These are phyloP conservation scores for Dioscorea cayenensis DNA, from an alignment of 116 monocot species.

Conservation along the genomic window DNA sequence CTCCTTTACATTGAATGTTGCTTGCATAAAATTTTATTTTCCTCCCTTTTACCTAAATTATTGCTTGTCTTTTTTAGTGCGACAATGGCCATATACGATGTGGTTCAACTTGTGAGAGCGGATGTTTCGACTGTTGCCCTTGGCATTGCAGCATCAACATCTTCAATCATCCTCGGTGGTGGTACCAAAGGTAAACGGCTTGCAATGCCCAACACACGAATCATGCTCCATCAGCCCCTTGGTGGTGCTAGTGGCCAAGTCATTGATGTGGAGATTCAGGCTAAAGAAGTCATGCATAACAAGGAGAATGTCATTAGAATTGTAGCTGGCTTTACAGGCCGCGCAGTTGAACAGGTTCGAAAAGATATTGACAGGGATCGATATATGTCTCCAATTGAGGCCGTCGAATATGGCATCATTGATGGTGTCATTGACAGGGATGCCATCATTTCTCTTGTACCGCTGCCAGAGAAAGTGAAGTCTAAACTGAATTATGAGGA, in stretches of 20 bases:
- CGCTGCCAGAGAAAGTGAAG: constrained; percentile 66
- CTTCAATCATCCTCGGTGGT: constrained; percentile 76
- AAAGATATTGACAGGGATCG: constrained; percentile 88
- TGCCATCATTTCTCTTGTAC: constrained; percentile 63
- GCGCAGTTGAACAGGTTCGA: constrained; percentile 63
- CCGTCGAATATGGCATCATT: constrained; percentile 88
- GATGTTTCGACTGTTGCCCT: constrained; percentile 81
- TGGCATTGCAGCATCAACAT: constrained; percentile 76
- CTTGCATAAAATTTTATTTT: not conserved
- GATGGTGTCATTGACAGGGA: constrained; percentile 83
- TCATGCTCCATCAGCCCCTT: constrained; percentile 94
- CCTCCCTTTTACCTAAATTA: not conserved
- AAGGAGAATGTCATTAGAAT: constrained; percentile 61
- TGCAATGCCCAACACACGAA: constrained; percentile 83
- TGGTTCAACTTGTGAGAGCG: constrained; percentile 77
- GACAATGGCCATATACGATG: constrained; percentile 88
- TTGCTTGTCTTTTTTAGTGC: constrained; percentile 39
- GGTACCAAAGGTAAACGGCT: constrained; percentile 85
- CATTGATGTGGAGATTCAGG: constrained; percentile 77
- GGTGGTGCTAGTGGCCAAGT: constrained; percentile 89
- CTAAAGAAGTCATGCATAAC: constrained; percentile 72
- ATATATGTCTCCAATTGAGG: constrained; percentile 89
- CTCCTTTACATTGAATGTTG: not conserved
- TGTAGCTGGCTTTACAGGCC: constrained; percentile 71
- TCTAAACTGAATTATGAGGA: constrained; percentile 51